These are phyloP conservation scores for Teunomyces tritomae DNA, from an alignment of 805 yeast species.

Conservation along the genomic window DNA sequence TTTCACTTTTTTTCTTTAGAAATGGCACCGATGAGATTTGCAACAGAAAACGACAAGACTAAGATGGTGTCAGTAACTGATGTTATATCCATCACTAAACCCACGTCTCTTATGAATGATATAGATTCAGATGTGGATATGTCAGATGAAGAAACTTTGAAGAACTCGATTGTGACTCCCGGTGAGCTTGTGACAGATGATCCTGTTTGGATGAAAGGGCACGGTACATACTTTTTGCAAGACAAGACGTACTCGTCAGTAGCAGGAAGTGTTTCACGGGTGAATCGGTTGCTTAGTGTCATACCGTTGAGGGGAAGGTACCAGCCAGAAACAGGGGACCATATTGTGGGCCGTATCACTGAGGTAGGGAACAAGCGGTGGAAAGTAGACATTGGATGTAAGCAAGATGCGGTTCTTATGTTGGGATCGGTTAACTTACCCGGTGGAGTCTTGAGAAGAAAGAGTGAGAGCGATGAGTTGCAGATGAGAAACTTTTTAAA, in stretches of 20 bases:
- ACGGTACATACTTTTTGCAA: conserved; percentile 83
- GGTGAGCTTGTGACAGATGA: conserved; percentile 97
- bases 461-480: conserved; percentile 91
- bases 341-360: conserved; percentile 86
- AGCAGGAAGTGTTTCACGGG: conserved; percentile 85
- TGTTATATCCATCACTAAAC: conserved; percentile 38
- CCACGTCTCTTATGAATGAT: conserved; percentile 15
- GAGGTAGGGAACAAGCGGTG: conserved; percentile 94
- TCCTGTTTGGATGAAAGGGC: conserved; percentile 98
- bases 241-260: conserved; percentile 84
- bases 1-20: background rate
- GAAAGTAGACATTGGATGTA: conserved; percentile 97
- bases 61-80: conserved; percentile 1
- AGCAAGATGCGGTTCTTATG: conserved; percentile 87
- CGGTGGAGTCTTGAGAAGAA: conserved; percentile 93
- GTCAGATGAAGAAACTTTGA: conserved; percentile 30
- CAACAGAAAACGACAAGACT: background rate
- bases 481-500: conserved; percentile 93
- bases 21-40: background rate
- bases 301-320: conserved; percentile 84
- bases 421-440: conserved; percentile 95
- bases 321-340: conserved; percentile 95
- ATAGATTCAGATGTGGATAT: conserved; percentile 42
- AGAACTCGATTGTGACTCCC: conserved; percentile 69
- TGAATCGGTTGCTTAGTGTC: conserved; percentile 83